Evolutionary conservation across 495 filamentous ascomycete species (phyloP).

Genomic region (Rostrohypoxylon terebratum): DNA sequence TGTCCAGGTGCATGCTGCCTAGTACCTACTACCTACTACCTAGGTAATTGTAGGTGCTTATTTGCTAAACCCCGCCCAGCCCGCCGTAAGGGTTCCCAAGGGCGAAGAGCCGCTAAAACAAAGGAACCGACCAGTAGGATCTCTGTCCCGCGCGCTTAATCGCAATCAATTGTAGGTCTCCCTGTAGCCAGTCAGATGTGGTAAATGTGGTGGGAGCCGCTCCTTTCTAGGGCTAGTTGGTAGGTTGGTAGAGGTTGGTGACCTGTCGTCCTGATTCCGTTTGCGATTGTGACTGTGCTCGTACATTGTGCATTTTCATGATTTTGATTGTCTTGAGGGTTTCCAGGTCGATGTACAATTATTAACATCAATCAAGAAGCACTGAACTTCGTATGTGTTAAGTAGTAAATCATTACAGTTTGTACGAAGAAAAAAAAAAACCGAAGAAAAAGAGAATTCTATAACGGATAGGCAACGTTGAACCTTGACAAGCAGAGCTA

Average conservation of each 20-base stretch:
- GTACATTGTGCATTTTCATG: neutral
- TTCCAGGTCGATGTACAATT: no score
- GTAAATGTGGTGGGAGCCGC: slow-evolving; percentile 24
- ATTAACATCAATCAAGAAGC: neutral
- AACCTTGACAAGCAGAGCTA: neutral
- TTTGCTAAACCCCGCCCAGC: slow-evolving; percentile 23
- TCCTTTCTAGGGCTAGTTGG: neutral
- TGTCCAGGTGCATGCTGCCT: no score
- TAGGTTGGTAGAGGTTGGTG: neutral
- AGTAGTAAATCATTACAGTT: no score
- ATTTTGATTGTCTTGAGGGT: neutral
- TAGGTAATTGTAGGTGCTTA: no score
- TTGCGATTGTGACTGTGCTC: neutral
- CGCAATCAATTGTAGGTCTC: slow-evolving; percentile 20
- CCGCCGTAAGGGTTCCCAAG: slow-evolving; percentile 29
- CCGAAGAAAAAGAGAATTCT: neutral
- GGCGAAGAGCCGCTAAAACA: slow-evolving; percentile 37
- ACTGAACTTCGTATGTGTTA: neutral
- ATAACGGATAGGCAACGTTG: neutral
- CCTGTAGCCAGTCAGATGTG: slow-evolving; percentile 20
- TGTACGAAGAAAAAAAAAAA: neutral
- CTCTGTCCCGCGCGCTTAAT: slow-evolving; percentile 48
- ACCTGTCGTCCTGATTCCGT: neutral
- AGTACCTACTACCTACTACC: no score
- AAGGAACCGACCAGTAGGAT: slow-evolving; percentile 43